Percentiles rank a stretch among this genome's conserved stretches.
Conservation (phyloP, 768 basidiomycete genomes). For the Nidularia sp. region DNA sequence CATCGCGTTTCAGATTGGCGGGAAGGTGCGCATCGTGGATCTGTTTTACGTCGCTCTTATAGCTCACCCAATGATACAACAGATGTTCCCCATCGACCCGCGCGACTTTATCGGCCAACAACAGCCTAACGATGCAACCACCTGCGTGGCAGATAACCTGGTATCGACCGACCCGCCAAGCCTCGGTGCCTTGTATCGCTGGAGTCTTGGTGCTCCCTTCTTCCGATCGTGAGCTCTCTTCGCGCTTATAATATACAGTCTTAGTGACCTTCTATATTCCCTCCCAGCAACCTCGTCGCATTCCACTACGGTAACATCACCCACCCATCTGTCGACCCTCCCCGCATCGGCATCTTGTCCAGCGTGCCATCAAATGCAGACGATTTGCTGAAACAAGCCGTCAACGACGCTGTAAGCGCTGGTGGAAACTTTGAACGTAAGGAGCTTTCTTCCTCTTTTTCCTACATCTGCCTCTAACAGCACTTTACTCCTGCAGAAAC, state of each 20-base stretch:
- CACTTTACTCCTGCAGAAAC: conserved; percentile 17
- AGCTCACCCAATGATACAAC: conserved; percentile 3
- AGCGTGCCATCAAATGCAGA: conserved; percentile 53
- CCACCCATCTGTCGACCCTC: conserved; percentile 61
- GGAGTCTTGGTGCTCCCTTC: conserved; percentile 73
- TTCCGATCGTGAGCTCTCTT: conserved; percentile 57
- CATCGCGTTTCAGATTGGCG: conserved; percentile 61
- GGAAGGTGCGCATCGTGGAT: conserved; percentile 26
- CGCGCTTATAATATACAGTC: neutral
- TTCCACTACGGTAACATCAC: conserved; percentile 74
- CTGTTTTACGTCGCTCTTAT: neutral
- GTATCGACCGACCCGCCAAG: conserved; percentile 58
- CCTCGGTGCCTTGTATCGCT: conserved; percentile 51
- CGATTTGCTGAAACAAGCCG: conserved; percentile 27
- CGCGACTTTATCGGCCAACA: conserved; percentile 57
- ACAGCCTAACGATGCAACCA: conserved; percentile 25
- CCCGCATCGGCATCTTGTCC: conserved; percentile 64
- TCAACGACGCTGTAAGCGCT: conserved; percentile 27
- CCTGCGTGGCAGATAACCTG: conserved; percentile 52
- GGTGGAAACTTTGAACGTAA: conserved; percentile 35
- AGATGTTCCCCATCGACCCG: conserved; percentile 66
- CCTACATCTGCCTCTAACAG: neutral
- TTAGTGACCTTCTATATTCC: neutral
- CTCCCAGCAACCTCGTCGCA: conserved; percentile 49
- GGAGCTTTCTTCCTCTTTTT: neutral